A percentile compares a stretch with the other conserved stretches of the same genome.
Evolutionary conservation across 495 filamentous ascomycete genomes (phyloP).

Genomic region (Daldinia childiae): DNA sequence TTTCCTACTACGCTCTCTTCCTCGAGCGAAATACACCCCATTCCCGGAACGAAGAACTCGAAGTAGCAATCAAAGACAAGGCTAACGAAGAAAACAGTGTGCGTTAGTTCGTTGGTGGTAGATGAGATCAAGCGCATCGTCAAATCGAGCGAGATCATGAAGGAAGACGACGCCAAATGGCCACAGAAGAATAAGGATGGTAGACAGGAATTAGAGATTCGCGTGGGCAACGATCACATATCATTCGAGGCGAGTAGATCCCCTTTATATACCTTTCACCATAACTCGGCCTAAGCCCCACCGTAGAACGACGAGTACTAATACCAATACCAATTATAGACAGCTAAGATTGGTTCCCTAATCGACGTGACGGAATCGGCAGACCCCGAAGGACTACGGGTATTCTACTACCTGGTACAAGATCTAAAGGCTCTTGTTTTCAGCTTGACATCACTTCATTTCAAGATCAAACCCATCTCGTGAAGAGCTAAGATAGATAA

Average conservation of each 20-base stretch:
- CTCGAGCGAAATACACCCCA: background rate
- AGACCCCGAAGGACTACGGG: slow-evolving; percentile 94
- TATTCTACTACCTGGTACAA: slow-evolving; percentile 99
- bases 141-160: slow-evolving; percentile 98
- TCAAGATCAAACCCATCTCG: slow-evolving; percentile 95
- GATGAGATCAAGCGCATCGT: slow-evolving; percentile 96
- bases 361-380: slow-evolving; percentile 96
- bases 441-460: slow-evolving; percentile 94
- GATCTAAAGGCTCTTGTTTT: slow-evolving; percentile 98
- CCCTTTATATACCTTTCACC: background rate
- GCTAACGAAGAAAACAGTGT: slow-evolving; percentile 69
- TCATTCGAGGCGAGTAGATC: slow-evolving; percentile 82
- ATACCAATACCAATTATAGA: slow-evolving; percentile 64
- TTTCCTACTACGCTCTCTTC: background rate
- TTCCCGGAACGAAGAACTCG: background rate
- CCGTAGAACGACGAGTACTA: slow-evolving; percentile 31
- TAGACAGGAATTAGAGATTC: slow-evolving; percentile 94
- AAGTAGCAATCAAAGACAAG: background rate
- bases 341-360: slow-evolving; percentile 96
- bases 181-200: slow-evolving; percentile 99
- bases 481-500: slow-evolving; percentile 13
- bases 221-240: slow-evolving; percentile 94
- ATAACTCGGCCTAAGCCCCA: background rate
- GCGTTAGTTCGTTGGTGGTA: slow-evolving; percentile 90
- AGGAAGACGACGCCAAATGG: slow-evolving; percentile 99